Evolutionary conservation across 148 eudicot genomes (phyloP), one percentile per base, ranked within the genome.

Genomic region (Spergularia marina): DNA sequence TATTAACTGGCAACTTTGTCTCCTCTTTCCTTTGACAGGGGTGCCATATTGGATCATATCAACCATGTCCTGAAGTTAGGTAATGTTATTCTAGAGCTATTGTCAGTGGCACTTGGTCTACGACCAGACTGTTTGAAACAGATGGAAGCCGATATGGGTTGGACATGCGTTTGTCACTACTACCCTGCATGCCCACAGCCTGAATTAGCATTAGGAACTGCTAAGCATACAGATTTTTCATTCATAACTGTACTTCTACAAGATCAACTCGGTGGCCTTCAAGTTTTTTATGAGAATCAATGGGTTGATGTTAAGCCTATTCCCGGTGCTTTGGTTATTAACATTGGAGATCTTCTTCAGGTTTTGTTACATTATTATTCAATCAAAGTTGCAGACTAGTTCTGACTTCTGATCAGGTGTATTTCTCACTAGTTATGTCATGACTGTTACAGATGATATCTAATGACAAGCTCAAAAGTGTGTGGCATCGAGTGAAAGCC

Each of bases 311-410:
- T 86, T 18, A 57, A 68, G 9, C 87, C 89, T 5, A 55, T 78
- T 51, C 53, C 60, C 2, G 86, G 82, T 18, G 79, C 72, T 25
- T 76, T 86, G 61, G 84, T 86, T 3, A 73, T 88, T 5, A 84
- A 84, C 80, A 72, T 84, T 23, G 89, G 83, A 16, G 86, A 87
- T 57, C 68, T 84, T 74, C 82, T 86, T 49, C 87, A 86, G 87
- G 87, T 84, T 39, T 25, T 20, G 8, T 23, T 49, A 47, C 12
- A 9, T 11, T 7, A 9, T 11, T 7, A 1, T n/a, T 68, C 36
- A 68, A 17, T 6, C 7, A 56, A 4, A 13, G 6, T 14, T 16
- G 23, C 65, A 61, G 39, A 63, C 15, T 30, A 63, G 0, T 13
- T 21, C 34, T 15, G 13, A 67, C 18, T 47, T 47, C 36, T 44